Evolutionary conservation across 306 rosid genomes (phyloP).

Genomic region (Ormosia emarginata): DNA sequence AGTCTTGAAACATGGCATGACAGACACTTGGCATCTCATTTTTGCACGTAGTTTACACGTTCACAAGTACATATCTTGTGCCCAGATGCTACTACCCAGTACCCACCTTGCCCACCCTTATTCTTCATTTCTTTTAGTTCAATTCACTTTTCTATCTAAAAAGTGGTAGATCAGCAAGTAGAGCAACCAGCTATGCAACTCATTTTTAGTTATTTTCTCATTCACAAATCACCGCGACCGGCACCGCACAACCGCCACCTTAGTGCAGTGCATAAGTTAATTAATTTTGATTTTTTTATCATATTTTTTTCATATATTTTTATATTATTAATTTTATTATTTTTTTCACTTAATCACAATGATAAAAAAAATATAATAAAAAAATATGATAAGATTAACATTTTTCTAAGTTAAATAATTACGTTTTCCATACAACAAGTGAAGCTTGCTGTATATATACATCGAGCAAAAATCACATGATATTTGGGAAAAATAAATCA

Average conservation of each 20-base stretch:
- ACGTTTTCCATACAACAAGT: too few relatives aligned
- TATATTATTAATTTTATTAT: too few relatives aligned
- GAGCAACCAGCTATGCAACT: background rate
- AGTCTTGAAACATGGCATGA: background rate
- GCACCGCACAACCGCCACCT: too few relatives aligned
- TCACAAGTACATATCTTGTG: background rate
- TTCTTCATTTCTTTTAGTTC: background rate
- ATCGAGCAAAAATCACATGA: too few relatives aligned
- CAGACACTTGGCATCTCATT: background rate
- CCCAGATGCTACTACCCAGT: background rate
- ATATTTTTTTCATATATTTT: too few relatives aligned
- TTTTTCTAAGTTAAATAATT: too few relatives aligned
- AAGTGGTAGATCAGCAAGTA: background rate
- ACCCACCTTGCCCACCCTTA: background rate
- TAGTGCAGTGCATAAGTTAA: background rate
- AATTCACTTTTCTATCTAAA: background rate
- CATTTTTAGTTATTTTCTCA: background rate
- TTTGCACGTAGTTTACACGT: constrained; percentile 20
- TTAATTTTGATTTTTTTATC: too few relatives aligned
- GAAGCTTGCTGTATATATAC: too few relatives aligned
- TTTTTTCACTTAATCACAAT: too few relatives aligned
- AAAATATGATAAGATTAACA: too few relatives aligned
- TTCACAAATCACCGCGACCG: background rate
- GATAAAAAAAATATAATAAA: too few relatives aligned
- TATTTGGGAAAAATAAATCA: too few relatives aligned